Evolutionary conservation across 345 rosid genomes (phyloP), one percentile per base, ranked within the genome.

Genomic region (Excoecaria agallocha): DNA sequence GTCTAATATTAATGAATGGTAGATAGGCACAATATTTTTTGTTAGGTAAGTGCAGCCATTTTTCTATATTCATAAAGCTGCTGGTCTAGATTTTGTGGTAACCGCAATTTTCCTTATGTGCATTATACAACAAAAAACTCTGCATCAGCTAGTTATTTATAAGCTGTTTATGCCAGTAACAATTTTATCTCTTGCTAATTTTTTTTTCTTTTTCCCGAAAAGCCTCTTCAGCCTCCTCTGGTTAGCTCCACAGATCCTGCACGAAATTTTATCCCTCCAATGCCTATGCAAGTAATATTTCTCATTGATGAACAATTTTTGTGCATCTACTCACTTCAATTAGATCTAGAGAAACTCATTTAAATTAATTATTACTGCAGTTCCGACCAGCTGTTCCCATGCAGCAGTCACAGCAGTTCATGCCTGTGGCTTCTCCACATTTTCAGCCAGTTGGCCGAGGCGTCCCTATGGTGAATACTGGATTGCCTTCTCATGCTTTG

Each of bases 361-460:
- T 15, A 30, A 22, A 73, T 75, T 43, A 24, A 63, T 68, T 75
- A 65, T 68, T 80, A 3, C 73, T 85, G 81, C 87, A 94, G 98
- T 87, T 88, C 74, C 91, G 89, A 76, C 90, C 89, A 43, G 79
- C 78, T 45, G 85, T 82, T 80, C 93, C 89, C 38, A 76, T 83
- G 30, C 90, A 87, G 35, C 97, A 81, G 80, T 54, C 88, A 30
- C 93, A 86, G 72, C 97, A 92, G 72, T 88, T 86, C 82, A 81
- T 85, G 67, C 84, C 87, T 13, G 80, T 82, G 80, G 69, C 85
- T 83, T 81, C 97, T 77, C 96, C 82, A 79, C 94, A 84, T 74
- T 94, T 91, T 85, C 98, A 85, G 69, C 82, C 85, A 76, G 83
- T 76, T 82, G 87, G 83, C 66, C 84, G 83, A 76, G 86, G 91